These are phyloP conservation scores for Ceratocystis huliohia DNA, from an alignment of 2,329 filamentous ascomycete species.

Conservation along the genomic window DNA sequence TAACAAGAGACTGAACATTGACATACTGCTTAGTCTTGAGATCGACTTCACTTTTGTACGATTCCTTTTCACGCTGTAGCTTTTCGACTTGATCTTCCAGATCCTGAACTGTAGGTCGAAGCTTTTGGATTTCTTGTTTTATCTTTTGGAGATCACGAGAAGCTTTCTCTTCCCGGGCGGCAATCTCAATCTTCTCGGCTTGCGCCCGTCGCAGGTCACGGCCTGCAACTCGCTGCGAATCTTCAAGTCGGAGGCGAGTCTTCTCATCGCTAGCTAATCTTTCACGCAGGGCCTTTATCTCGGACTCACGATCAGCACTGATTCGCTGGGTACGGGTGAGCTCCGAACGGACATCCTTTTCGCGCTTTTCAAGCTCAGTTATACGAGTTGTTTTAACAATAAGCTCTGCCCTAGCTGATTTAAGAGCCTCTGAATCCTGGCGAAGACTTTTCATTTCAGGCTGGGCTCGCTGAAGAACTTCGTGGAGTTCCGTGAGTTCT, in stretches of 20 bases:
- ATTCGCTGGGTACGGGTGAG: conserved; percentile 56
- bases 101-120: conserved; percentile 49
- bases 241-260: conserved; percentile 60
- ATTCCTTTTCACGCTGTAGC: conserved; percentile 53
- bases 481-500: conserved; percentile 67
- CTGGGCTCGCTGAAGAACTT: conserved; percentile 71
- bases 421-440: conserved; percentile 63
- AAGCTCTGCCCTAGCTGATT: conserved; percentile 63
- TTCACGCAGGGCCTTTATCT: conserved; percentile 66
- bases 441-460: conserved; percentile 71
- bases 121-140: conserved; percentile 58
- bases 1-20: conserved; percentile 72
- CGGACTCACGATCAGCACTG: conserved; percentile 58
- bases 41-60: conserved; percentile 64
- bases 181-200: conserved; percentile 64
- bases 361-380: conserved; percentile 63
- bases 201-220: conserved; percentile 69
- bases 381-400: conserved; percentile 46
- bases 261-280: conserved; percentile 64
- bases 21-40: conserved; percentile 76
- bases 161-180: conserved; percentile 59
- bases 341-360: conserved; percentile 70
- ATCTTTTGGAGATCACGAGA: conserved; percentile 56
- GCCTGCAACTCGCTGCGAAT: conserved; percentile 59
- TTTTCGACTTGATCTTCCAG: conserved; percentile 62